Evolutionary conservation across 108 stramenopile species (phyloP), one percentile per base, ranked within the genome.

Genomic region (Heterococcus sp.): DNA sequence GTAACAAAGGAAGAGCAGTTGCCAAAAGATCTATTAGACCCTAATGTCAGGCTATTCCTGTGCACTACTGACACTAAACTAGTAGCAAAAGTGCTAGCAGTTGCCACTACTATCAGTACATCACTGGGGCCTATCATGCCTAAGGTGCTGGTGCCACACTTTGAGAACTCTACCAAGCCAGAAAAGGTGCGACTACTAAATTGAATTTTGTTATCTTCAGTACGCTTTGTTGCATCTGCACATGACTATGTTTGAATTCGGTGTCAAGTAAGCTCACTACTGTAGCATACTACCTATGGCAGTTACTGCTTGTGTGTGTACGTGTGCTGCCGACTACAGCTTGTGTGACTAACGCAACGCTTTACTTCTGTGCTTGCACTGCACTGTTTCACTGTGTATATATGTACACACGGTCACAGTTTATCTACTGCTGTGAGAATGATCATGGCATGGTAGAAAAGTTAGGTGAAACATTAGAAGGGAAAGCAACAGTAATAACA

Each of bases 361-460:
- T n/a, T n/a, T n/a, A n/a, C n/a, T n/a, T n/a, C n/a, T n/a, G n/a
- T n/a, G n/a, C n/a, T n/a, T n/a, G n/a, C n/a, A n/a, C n/a, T n/a
- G n/a, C n/a, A n/a, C n/a, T n/a, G n/a, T n/a, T n/a, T n/a, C n/a
- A n/a, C n/a, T n/a, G n/a, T n/a, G n/a, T n/a, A n/a, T n/a, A n/a
- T n/a, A n/a, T n/a, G n/a, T n/a, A n/a, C n/a, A n/a, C n/a, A n/a
- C n/a, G n/a, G n/a, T n/a, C n/a, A 58, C 46, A 58, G 38, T 73
- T 38, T 65, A 72, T 81, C 69, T 81, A 81, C 72, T 71, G 79
- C 71, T 81, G 79, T 72, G 79, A 81, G 72, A 81, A 81, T 64
- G 79, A 81, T 65, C 79, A 81, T 39, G 79, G 79, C 32, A 81
- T 81, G 79, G 79, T 81, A 38, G 79, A 81, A 36, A 72, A 81